Evolutionary conservation across 495 filamentous ascomycete species (phyloP).

Genomic region (Neurospora sp.): DNA sequence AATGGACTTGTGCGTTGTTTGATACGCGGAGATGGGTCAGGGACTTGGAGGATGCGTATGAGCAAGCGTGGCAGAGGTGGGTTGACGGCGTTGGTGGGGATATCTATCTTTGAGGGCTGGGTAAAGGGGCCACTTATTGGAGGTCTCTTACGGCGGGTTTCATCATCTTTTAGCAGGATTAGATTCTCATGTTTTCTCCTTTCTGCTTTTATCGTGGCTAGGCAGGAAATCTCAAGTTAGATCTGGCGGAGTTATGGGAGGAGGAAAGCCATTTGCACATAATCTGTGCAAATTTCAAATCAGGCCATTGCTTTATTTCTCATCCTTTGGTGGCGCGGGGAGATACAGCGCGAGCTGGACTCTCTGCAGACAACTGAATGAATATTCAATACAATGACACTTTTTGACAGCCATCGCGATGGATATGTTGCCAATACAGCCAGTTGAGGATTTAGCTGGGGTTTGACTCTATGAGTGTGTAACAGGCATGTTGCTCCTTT

Average conservation of each 20-base stretch:
- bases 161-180: neutral
- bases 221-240: neutral
- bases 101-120: slow-evolving; percentile 49
- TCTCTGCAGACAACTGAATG: neutral
- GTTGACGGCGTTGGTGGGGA: slow-evolving; percentile 80
- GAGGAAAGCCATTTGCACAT: neutral
- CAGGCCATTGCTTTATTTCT: neutral
- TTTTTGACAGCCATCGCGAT: neutral
- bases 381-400: neutral
- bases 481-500: too few relatives aligned
- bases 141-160: neutral
- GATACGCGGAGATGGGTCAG: slow-evolving; percentile 87
- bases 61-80: slow-evolving; percentile 80
- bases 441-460: too few relatives aligned
- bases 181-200: neutral
- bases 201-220: neutral
- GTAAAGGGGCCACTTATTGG: neutral
- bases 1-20: slow-evolving; percentile 79
- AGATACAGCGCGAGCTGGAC: neutral
- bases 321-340: neutral
- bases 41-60: slow-evolving; percentile 84
- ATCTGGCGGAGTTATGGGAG: neutral
- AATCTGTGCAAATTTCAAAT: neutral
- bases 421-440: too few relatives aligned
- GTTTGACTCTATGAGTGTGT: too few relatives aligned